These are phyloP conservation scores for Metarhizium sp. DNA, from an alignment of 2,329 filamentous ascomycete genomes.

Conservation along the genomic window DNA sequence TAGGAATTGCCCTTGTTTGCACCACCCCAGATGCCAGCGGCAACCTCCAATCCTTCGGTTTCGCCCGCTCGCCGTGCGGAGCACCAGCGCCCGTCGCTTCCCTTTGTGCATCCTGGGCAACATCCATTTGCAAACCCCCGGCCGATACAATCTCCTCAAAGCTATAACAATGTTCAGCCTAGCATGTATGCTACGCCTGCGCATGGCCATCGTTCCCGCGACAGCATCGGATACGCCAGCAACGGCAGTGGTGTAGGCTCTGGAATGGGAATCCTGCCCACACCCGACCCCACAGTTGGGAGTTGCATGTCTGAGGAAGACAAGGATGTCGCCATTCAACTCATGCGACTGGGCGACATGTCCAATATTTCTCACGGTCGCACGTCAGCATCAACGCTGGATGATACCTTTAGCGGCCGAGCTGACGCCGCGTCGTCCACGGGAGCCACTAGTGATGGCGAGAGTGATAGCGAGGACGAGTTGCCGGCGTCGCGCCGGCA, in stretches of 20 bases:
- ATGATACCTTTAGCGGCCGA: constrained; percentile 86
- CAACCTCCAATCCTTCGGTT: constrained; percentile 94
- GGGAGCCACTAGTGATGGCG: constrained; percentile 71
- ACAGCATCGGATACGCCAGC: constrained; percentile 47
- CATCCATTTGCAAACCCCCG: constrained; percentile 72
- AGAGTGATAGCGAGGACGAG: constrained; percentile 56
- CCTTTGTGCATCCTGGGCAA: constrained; percentile 66
- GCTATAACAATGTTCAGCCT: constrained; percentile 47
- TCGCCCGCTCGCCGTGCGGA: constrained; percentile 80
- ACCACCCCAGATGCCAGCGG: constrained; percentile 84
- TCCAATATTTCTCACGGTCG: constrained; percentile 89
- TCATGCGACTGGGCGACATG: constrained; percentile 91
- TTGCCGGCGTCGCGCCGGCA: constrained; percentile 49
- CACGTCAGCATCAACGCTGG: constrained; percentile 84
- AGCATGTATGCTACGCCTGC: constrained; percentile 54
- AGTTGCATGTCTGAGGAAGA: constrained; percentile 95
- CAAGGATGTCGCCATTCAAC: constrained; percentile 86
- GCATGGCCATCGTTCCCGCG: constrained; percentile 54
- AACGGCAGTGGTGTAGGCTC: constrained; percentile 25
- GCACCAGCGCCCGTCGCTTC: constrained; percentile 61
- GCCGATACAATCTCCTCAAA: constrained; percentile 76
- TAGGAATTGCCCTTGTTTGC: constrained; percentile 95
- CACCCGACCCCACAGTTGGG: constrained; percentile 91
- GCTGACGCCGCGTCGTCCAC: constrained; percentile 80
- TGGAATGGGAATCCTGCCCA: constrained; percentile 60